Conservation (phyloP, 352 stramenopile species). For the Globisporangium canariense region DNA sequence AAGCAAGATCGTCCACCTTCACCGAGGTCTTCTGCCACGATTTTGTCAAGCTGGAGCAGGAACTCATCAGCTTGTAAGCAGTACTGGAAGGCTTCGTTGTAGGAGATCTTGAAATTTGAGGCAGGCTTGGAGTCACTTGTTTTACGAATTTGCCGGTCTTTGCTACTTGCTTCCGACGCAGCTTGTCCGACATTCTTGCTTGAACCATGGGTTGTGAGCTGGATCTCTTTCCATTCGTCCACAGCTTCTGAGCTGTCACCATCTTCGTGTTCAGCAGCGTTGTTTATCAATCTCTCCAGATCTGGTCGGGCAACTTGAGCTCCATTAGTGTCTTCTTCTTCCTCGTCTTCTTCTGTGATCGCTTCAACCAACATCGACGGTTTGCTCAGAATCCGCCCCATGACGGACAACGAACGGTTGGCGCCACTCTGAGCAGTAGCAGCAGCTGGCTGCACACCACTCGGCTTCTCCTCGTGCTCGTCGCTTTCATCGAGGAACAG, state of each 20-base stretch:
- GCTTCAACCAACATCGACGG: conserved; percentile 25
- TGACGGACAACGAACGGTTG: conserved; percentile 26
- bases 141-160: not conserved
- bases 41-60: conserved; percentile 40
- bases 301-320: not conserved
- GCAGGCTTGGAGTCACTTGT: not conserved
- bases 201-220: conserved; percentile 20
- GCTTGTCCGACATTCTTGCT: not conserved
- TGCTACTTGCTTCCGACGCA: not conserved
- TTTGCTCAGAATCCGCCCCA: conserved; percentile 47
- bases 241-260: conserved; percentile 5
- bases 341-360: conserved; percentile 40
- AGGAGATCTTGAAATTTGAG: conserved; percentile 31
- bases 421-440: not conserved
- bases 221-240: conserved; percentile 63
- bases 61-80: conserved; percentile 40
- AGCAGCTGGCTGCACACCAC: not conserved
- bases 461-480: conserved; percentile 8
- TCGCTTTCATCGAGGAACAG: conserved; percentile 37
- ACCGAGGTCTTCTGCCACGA: conserved; percentile 51
- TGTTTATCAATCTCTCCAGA: conserved; percentile 14
- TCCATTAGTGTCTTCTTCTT: conserved; percentile 17
- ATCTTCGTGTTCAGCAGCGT: conserved; percentile 2
- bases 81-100: conserved; percentile 39
- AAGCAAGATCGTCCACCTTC: conserved; percentile 42